Conservation (phyloP, 169 alveolate species). For the Theileria parva region DNA sequence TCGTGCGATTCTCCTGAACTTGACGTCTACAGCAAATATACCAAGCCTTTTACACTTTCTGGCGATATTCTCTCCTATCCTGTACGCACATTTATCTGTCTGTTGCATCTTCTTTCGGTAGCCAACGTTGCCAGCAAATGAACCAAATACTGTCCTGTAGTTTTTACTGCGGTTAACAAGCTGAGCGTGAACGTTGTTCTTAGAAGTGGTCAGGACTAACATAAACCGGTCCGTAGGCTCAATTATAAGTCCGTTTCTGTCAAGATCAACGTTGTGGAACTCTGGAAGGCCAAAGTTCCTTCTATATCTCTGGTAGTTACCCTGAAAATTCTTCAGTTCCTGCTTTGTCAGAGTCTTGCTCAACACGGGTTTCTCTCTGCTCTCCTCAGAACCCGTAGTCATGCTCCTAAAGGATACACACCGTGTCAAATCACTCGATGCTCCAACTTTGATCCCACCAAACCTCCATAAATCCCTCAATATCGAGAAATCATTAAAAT, state of each 20-base stretch:
- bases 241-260: constrained; percentile 76
- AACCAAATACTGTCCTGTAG: constrained; percentile 79
- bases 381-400: too few species aligned
- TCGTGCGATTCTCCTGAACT: constrained; percentile 80
- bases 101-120: constrained; percentile 78
- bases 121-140: constrained; percentile 86
- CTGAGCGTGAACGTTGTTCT: constrained; percentile 85
- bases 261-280: constrained; percentile 85
- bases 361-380: not conserved
- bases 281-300: constrained; percentile 74
- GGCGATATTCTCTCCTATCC: constrained; percentile 85
- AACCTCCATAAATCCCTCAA: not conserved
- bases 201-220: constrained; percentile 79
- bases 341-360: constrained; percentile 54
- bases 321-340: constrained; percentile 63
- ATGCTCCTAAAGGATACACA: not conserved
- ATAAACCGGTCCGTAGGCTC: constrained; percentile 84
- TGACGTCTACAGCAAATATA: constrained; percentile 75
- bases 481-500: too few species aligned
- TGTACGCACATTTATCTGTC: constrained; percentile 80
- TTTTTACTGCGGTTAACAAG: constrained; percentile 77
- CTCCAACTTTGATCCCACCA: not conserved
- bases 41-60: constrained; percentile 85
- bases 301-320: constrained; percentile 57
- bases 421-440: not conserved